A percentile compares a stretch with the other conserved stretches of the same genome.
Conservation (phyloP, 2,329 filamentous ascomycete genomes). For the Aureobasidium namibiae region DNA sequence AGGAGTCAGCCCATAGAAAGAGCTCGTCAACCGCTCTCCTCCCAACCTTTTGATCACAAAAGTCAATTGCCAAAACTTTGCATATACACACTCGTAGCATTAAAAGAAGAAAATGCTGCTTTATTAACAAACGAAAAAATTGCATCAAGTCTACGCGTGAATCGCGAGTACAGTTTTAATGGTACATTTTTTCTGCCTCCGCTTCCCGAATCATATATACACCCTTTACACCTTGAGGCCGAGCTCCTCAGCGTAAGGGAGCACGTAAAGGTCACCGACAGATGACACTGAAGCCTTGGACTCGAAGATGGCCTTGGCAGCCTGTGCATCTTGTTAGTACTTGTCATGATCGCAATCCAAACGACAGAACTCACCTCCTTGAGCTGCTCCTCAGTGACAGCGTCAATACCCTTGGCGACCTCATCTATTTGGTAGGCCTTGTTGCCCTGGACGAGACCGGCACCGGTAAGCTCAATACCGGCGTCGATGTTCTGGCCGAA, state of each 20-base stretch:
- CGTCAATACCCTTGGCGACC: constrained; percentile 68
- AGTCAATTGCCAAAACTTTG: background rate
- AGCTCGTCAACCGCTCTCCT: background rate
- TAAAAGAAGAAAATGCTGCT: constrained; percentile 5
- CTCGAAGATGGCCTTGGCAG: constrained; percentile 78
- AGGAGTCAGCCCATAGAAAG: too few relatives aligned
- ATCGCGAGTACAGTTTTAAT: constrained; percentile 19
- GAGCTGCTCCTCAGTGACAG: constrained; percentile 74
- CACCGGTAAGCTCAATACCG: constrained; percentile 75
- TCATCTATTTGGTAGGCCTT: constrained; percentile 78
- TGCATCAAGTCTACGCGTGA: constrained; percentile 12
- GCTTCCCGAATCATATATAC: constrained; percentile 48
- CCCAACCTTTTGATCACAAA: background rate
- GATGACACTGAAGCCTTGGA: constrained; percentile 82
- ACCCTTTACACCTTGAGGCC: constrained; percentile 92
- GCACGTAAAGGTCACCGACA: constrained; percentile 82
- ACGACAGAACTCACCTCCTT: constrained; percentile 59
- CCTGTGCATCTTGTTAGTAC: constrained; percentile 41
- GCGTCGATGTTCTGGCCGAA: constrained; percentile 68
- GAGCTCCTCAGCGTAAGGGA: constrained; percentile 90
- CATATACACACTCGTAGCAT: background rate
- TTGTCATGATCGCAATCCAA: constrained; percentile 18
- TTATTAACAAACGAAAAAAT: constrained; percentile 13
- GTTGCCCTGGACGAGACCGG: constrained; percentile 71
- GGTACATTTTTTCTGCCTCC: constrained; percentile 27